A percentile compares a stretch with the other conserved stretches of the same genome.
These are phyloP conservation scores for Cichorium intybus DNA, from an alignment of 140 eudicot genomes.

Conservation along the genomic window DNA sequence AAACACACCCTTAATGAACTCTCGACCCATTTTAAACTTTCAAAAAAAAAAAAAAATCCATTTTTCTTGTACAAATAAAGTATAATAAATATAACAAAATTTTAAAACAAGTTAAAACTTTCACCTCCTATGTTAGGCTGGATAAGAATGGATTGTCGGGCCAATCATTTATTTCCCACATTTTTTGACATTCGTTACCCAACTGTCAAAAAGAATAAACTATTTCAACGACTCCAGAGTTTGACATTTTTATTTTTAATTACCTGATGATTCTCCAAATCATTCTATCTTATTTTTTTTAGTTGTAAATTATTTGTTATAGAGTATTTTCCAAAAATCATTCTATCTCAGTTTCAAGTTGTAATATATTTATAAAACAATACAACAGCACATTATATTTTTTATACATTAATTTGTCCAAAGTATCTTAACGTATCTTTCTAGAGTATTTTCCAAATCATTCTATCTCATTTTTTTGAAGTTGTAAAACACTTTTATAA, in stretches of 20 bases:
- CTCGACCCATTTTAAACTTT: neutral
- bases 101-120: neutral
- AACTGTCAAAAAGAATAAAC: conserved; percentile 13
- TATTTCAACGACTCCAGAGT: neutral
- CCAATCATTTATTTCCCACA: neutral
- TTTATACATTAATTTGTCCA: neutral
- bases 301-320: neutral
- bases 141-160: conserved; percentile 14
- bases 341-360: neutral
- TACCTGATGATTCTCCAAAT: neutral
- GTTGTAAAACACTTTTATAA: neutral
- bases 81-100: neutral
- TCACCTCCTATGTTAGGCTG: neutral
- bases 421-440: too few species aligned
- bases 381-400: neutral
- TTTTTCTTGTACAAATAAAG: too few species aligned
- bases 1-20: too few species aligned
- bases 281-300: neutral
- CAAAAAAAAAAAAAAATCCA: too few species aligned
- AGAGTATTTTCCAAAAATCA: neutral
- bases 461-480: neutral
- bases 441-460: neutral
- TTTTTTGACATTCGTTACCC: conserved; percentile 3
- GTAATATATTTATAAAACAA: neutral
- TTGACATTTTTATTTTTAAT: neutral